Conservation (phyloP, 2,329 filamentous ascomycete genomes). For the Phoma herbarum region DNA sequence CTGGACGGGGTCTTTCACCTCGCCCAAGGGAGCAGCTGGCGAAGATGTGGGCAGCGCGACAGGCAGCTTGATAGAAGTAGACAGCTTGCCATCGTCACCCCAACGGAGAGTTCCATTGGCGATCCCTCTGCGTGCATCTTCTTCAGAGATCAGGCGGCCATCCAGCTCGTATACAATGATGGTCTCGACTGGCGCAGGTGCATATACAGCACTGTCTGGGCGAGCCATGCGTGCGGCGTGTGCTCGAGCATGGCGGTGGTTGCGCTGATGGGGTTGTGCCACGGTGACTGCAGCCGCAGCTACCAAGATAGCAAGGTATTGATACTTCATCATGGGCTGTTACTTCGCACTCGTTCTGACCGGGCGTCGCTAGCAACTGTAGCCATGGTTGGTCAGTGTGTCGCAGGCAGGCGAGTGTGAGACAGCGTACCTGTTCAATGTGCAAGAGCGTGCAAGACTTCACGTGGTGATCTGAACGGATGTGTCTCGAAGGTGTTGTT, state of each 20-base stretch:
- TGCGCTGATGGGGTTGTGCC: slow-evolving; percentile 68
- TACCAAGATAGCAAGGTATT: slow-evolving; percentile 47
- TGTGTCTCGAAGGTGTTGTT: slow-evolving; percentile 7
- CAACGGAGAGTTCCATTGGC: slow-evolving; percentile 71
- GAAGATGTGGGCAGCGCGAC: slow-evolving; percentile 29
- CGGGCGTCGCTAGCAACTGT: slow-evolving; percentile 8
- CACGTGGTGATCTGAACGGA: slow-evolving; percentile 9
- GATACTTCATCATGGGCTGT: slow-evolving; percentile 47
- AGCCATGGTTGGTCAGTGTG: slow-evolving; percentile 22
- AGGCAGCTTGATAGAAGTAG: slow-evolving; percentile 33
- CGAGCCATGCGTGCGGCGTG: slow-evolving; percentile 57
- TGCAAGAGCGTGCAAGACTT: slow-evolving; percentile 9
- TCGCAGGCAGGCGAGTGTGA: neutral
- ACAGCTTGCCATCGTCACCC: slow-evolving; percentile 67
- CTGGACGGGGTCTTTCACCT: slow-evolving; percentile 9
- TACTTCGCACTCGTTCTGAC: slow-evolving; percentile 9
- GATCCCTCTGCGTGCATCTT: slow-evolving; percentile 76
- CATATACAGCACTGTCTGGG: slow-evolving; percentile 59
- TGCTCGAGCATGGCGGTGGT: slow-evolving; percentile 60
- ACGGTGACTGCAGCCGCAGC: slow-evolving; percentile 59
- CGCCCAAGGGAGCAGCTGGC: slow-evolving; percentile 18
- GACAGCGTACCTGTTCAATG: slow-evolving; percentile 20
- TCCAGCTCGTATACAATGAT: slow-evolving; percentile 77
- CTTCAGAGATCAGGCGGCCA: slow-evolving; percentile 66
- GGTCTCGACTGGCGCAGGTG: slow-evolving; percentile 66